Conservation (phyloP, 2,329 filamentous ascomycete genomes). For the Fusarium neocosmosporiellum region DNA sequence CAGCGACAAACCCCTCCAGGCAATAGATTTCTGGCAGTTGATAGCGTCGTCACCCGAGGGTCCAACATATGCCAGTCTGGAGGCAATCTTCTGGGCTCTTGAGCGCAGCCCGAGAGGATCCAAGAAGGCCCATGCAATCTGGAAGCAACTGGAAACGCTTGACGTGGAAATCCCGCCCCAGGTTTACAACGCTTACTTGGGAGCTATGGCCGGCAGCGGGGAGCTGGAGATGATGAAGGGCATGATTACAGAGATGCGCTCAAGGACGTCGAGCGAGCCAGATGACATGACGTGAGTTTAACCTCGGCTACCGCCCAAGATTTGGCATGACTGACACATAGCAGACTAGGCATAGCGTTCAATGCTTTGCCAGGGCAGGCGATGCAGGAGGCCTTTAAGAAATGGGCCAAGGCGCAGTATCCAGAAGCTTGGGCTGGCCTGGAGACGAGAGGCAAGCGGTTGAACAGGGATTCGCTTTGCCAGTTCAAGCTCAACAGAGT, state of each 20-base stretch:
- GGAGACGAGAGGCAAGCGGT: slow-evolving; percentile 61
- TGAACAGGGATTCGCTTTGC: slow-evolving; percentile 57
- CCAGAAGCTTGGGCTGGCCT: slow-evolving; percentile 77
- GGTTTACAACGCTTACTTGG: slow-evolving; percentile 82
- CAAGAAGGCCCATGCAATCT: slow-evolving; percentile 73
- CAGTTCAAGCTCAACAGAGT: slow-evolving; percentile 62
- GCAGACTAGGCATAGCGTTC: slow-evolving; percentile 78
- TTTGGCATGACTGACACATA: slow-evolving; percentile 23
- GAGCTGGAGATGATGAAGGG: slow-evolving; percentile 74
- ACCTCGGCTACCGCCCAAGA: background rate
- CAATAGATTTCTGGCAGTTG: slow-evolving; percentile 84
- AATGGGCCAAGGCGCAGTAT: slow-evolving; percentile 78
- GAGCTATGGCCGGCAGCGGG: slow-evolving; percentile 79
- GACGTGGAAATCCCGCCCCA: slow-evolving; percentile 80
- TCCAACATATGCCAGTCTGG: slow-evolving; percentile 82
- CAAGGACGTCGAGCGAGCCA: slow-evolving; percentile 73
- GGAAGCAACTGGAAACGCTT: slow-evolving; percentile 76
- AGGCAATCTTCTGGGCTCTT: slow-evolving; percentile 83
- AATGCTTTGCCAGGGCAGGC: slow-evolving; percentile 76
- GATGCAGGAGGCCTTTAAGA: slow-evolving; percentile 76
- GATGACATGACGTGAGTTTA: slow-evolving; percentile 76
- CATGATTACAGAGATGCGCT: slow-evolving; percentile 74
- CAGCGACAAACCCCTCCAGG: slow-evolving; percentile 72
- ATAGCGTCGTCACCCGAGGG: slow-evolving; percentile 88
- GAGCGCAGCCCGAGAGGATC: slow-evolving; percentile 70